A percentile compares a stretch with the other conserved stretches of the same genome.
phyloP scores from a whole-genome alignment of 1,284 basidiomycete species.

The Filobasidium uniguttulatum region DNA sequence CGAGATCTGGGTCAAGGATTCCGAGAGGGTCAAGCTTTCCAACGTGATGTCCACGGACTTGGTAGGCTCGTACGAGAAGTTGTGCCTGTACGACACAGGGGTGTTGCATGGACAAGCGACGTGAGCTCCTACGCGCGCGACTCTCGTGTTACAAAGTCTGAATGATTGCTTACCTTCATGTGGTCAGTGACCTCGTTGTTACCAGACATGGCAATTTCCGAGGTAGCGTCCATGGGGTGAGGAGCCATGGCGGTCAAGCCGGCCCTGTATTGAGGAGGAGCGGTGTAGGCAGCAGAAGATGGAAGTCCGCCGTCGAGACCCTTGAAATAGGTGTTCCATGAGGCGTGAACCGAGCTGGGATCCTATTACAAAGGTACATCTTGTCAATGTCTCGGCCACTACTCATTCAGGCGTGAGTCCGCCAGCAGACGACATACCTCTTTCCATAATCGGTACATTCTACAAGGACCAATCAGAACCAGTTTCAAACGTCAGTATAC shows the following conservation, averaged over 20 bases:
- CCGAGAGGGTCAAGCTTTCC: conserved; percentile 92
- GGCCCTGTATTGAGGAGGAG: conserved; percentile 48
- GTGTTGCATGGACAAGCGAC: not conserved
- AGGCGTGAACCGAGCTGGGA: conserved; percentile 79
- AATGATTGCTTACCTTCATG: conserved; percentile 56
- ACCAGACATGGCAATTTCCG: conserved; percentile 57
- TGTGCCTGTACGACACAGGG: conserved; percentile 53
- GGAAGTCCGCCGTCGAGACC: conserved; percentile 81
- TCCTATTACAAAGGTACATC: too few species aligned
- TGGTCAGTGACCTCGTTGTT: conserved; percentile 78
- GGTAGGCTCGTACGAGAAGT: conserved; percentile 92
- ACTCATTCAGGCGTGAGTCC: too few species aligned
- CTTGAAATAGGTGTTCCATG: conserved; percentile 90
- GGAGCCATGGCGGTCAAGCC: conserved; percentile 43
- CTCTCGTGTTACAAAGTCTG: too few species aligned
- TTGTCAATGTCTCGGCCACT: too few species aligned
- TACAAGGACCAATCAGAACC: conserved; percentile 20
- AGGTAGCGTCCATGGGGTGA: conserved; percentile 63
- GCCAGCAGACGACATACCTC: too few species aligned
- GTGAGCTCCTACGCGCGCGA: not conserved
- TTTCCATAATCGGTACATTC: conserved; percentile 83
- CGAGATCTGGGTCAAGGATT: conserved; percentile 77
- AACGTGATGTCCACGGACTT: conserved; percentile 94
- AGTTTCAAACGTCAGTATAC: not conserved
- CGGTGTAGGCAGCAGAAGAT: conserved; percentile 69